These are phyloP conservation scores for Paspalum notatum DNA, from an alignment of 176 grass and related monocot species.

Conservation along the genomic window DNA sequence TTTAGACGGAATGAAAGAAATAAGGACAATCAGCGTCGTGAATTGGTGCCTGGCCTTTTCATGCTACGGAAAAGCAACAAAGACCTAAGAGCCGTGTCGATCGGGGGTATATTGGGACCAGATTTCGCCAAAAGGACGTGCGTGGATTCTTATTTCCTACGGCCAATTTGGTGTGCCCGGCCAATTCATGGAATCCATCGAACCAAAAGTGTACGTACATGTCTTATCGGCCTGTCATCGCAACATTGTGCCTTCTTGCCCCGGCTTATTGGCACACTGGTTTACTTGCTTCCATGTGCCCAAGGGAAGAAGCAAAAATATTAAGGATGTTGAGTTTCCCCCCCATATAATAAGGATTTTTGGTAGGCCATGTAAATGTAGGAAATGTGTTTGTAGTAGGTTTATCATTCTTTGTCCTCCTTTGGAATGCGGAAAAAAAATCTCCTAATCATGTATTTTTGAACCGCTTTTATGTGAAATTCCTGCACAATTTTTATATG, in stretches of 20 bases:
- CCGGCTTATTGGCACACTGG: neutral
- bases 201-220: constrained; percentile 1
- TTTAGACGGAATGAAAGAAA: no score
- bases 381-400: no score
- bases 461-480: no score
- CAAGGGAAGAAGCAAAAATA: no score
- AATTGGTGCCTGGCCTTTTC: constrained; percentile 17
- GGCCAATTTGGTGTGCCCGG: constrained; percentile 15
- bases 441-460: no score
- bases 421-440: no score
- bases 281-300: neutral
- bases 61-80: neutral
- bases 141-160: neutral
- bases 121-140: constrained; percentile 9
- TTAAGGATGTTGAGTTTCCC: no score
- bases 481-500: no score
- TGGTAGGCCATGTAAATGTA: no score
- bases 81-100: neutral
- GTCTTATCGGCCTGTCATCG: neutral
- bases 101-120: constrained; percentile 21
- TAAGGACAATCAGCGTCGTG: neutral
- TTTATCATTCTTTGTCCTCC: no score
- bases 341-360: no score
- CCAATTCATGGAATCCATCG: neutral
- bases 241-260: neutral